phyloP scores from a whole-genome alignment of 352 stramenopile genomes.

The Globisporangium solare region DNA sequence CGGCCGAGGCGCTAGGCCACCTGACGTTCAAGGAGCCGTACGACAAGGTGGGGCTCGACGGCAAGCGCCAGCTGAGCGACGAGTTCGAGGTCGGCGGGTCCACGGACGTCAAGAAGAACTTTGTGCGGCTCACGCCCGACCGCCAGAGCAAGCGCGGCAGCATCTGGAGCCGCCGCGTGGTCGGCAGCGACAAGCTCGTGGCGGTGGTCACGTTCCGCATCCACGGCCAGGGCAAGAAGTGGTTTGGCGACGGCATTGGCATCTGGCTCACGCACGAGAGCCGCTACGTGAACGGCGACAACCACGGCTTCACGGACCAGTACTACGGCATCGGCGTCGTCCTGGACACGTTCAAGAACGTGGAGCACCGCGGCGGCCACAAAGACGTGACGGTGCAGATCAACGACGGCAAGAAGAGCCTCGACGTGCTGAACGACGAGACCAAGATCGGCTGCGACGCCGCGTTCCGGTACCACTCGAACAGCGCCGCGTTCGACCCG shows the following conservation, averaged over 20 bases:
- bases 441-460: conserved; percentile 72
- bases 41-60: conserved; percentile 43
- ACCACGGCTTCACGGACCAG: conserved; percentile 72
- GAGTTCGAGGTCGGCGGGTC: conserved; percentile 46
- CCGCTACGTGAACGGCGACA: conserved; percentile 50
- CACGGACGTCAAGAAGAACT: conserved; percentile 79
- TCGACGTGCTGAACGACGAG: conserved; percentile 66
- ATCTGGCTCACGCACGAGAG: conserved; percentile 69
- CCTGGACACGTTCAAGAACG: conserved; percentile 77
- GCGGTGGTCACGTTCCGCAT: conserved; percentile 74
- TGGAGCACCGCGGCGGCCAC: conserved; percentile 71
- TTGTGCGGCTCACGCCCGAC: conserved; percentile 75
- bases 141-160: conserved; percentile 77
- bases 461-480: conserved; percentile 72
- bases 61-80: conserved; percentile 57
- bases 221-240: conserved; percentile 67
- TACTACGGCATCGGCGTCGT: conserved; percentile 70
- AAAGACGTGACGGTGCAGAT: conserved; percentile 80
- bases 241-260: conserved; percentile 75
- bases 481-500: conserved; percentile 62
- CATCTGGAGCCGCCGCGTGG: conserved; percentile 51
- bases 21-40: conserved; percentile 64
- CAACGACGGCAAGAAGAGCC: conserved; percentile 69
- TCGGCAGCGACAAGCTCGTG: conserved; percentile 48
- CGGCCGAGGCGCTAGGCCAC: conserved; percentile 9